These are phyloP conservation scores for Talaromyces sp. DNA, from an alignment of 2,329 filamentous ascomycete genomes.

Conservation along the genomic window DNA sequence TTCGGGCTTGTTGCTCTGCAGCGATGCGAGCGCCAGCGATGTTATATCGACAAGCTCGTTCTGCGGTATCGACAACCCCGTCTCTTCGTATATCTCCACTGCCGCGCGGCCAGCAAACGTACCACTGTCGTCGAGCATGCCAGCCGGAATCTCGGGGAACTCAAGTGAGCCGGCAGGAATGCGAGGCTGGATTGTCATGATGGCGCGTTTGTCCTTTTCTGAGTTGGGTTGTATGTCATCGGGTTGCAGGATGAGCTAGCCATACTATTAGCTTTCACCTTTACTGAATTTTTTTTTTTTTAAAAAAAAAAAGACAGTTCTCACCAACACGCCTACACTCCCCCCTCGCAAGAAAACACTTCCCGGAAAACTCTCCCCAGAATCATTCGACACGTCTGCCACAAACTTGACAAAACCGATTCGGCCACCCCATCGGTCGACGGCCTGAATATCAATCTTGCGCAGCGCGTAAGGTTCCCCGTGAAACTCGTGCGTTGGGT, in stretches of 20 bases:
- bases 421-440: constrained; percentile 47
- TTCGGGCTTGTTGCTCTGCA: constrained; percentile 7
- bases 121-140: constrained; percentile 55
- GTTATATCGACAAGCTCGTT: constrained; percentile 53
- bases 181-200: constrained; percentile 55
- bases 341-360: constrained; percentile 56
- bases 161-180: constrained; percentile 53
- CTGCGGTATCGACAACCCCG: constrained; percentile 47
- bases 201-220: constrained; percentile 43
- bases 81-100: constrained; percentile 56
- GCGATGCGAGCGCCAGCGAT: constrained; percentile 38
- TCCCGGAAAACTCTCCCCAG: constrained; percentile 50
- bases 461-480: constrained; percentile 47
- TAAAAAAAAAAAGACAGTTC: no score
- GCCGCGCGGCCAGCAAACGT: constrained; percentile 53
- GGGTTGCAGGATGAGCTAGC: constrained; percentile 52
- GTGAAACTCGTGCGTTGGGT: constrained; percentile 48
- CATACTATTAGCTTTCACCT: background rate
- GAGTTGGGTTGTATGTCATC: constrained; percentile 40
- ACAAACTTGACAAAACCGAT: constrained; percentile 56
- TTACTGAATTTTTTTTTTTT: no score
- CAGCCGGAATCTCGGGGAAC: constrained; percentile 55
- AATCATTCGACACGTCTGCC: constrained; percentile 49
- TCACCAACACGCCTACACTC: constrained; percentile 54
- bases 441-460: constrained; percentile 50